These are phyloP conservation scores for Eimeria praecox DNA, from an alignment of 169 alveolate genomes.

Conservation along the genomic window DNA sequence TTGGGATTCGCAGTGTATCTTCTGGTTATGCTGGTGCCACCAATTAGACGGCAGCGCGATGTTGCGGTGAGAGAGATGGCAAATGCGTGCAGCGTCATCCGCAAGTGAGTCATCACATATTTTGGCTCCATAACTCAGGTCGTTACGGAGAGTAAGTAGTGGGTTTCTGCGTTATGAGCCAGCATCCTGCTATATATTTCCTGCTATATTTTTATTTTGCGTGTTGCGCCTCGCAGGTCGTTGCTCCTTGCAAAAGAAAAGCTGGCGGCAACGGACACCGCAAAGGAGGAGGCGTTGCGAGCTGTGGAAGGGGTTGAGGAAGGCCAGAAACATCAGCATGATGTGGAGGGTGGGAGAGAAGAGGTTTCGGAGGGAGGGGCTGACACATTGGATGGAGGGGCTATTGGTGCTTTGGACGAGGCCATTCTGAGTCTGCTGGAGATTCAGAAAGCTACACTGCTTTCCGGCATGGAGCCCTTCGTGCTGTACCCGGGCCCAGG, in stretches of 20 bases:
- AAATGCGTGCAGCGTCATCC: slow-evolving; percentile 60
- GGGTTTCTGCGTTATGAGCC: not conserved
- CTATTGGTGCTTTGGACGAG: slow-evolving; percentile 1
- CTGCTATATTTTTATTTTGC: not conserved
- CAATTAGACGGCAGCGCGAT: slow-evolving; percentile 73
- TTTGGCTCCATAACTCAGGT: not conserved
- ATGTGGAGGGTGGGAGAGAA: not conserved
- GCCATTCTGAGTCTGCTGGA: slow-evolving; percentile 40
- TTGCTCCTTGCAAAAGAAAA: not conserved
- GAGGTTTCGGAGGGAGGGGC: not conserved
- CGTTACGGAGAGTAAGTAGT: not conserved
- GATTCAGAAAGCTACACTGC: slow-evolving; percentile 36
- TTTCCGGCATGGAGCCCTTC: slow-evolving; percentile 81
- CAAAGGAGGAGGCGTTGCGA: not conserved
- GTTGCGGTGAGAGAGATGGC: slow-evolving; percentile 73
- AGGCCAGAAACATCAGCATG: not conserved
- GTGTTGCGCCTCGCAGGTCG: slow-evolving; percentile 22
- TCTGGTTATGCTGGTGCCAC: slow-evolving; percentile 72
- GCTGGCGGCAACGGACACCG: not conserved
- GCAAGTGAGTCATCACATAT: slow-evolving; percentile 28
- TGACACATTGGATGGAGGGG: not conserved
- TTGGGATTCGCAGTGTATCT: slow-evolving; percentile 65
- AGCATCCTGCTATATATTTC: not conserved
- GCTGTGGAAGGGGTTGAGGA: not conserved
- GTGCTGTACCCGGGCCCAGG: slow-evolving; percentile 71